Percentiles rank a stretch among this genome's conserved stretches.
Evolutionary conservation across 768 basidiomycete species (phyloP).

Genomic region (Suillus decipiens): DNA sequence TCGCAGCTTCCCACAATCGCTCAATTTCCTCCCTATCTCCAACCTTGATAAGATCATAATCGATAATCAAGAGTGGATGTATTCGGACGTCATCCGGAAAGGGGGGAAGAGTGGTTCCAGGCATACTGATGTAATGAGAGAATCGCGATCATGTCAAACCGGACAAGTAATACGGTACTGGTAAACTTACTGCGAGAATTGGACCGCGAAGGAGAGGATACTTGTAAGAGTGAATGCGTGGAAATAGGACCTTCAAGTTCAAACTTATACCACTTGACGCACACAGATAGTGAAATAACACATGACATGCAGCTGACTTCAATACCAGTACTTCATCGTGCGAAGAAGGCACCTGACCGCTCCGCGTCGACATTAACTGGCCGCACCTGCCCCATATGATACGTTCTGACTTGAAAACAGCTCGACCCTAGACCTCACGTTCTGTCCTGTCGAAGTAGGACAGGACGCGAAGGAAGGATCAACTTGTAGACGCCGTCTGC

Average conservation of each 20-base stretch:
- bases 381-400: no score
- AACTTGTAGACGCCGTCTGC: background rate
- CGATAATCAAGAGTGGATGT: conserved; percentile 48
- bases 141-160: background rate
- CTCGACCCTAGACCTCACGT: background rate
- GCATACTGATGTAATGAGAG: conserved; percentile 27
- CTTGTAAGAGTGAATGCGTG: background rate
- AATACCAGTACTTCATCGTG: background rate
- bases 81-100: conserved; percentile 47
- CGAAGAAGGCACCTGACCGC: background rate
- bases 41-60: conserved; percentile 39
- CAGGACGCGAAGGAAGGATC: background rate
- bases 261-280: background rate
- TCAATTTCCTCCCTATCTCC: conserved; percentile 41
- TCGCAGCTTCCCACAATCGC: conserved; percentile 49
- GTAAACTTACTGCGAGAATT: background rate
- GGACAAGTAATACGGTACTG: background rate
- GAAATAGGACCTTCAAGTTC: background rate
- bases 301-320: background rate
- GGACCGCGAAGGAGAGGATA: background rate
- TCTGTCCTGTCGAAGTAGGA: background rate
- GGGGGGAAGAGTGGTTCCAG: conserved; percentile 35
- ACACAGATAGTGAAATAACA: background rate
- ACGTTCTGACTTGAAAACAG: background rate
- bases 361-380: background rate